phyloP scores from a whole-genome alignment of 2,329 filamentous ascomycete species.

The Colletotrichum tamarilloi region DNA sequence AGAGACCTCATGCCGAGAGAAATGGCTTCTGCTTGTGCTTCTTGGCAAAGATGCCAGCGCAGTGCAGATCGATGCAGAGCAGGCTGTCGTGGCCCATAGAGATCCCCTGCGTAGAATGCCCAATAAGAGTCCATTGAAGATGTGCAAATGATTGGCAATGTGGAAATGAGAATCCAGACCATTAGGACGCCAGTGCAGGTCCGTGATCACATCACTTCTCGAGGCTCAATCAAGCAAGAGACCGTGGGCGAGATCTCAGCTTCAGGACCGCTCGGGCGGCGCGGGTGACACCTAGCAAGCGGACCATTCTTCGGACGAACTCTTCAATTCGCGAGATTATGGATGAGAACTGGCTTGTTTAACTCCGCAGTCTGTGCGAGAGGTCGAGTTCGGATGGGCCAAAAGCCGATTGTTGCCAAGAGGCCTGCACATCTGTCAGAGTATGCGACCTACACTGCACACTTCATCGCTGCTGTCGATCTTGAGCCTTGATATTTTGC shows the following conservation, averaged over 20 bases:
- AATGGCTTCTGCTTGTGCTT: not conserved
- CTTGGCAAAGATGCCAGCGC: constrained; percentile 3
- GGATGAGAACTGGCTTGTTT: not conserved
- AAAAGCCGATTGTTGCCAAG: not conserved
- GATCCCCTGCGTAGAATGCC: not conserved
- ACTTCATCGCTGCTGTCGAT: not conserved
- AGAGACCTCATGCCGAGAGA: not conserved
- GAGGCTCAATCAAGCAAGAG: not conserved
- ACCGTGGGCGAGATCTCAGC: not conserved
- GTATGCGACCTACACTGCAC: no score
- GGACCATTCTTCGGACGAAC: not conserved
- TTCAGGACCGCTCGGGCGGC: not conserved
- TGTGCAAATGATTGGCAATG: not conserved
- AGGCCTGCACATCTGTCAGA: not conserved
- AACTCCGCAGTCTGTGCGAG: constrained; percentile 4
- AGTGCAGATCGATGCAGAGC: not conserved
- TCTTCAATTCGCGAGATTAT: not conserved
- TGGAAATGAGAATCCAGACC: constrained; percentile 26
- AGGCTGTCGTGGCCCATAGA: not conserved
- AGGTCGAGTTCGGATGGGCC: not conserved
- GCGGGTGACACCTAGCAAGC: not conserved
- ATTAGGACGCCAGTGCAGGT: not conserved
- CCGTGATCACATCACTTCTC: not conserved
- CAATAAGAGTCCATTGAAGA: not conserved
- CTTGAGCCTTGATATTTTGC: not conserved